Conservation (phyloP, 2,329 filamentous ascomycete species). For the Aspergillus quadrilineatus region DNA sequence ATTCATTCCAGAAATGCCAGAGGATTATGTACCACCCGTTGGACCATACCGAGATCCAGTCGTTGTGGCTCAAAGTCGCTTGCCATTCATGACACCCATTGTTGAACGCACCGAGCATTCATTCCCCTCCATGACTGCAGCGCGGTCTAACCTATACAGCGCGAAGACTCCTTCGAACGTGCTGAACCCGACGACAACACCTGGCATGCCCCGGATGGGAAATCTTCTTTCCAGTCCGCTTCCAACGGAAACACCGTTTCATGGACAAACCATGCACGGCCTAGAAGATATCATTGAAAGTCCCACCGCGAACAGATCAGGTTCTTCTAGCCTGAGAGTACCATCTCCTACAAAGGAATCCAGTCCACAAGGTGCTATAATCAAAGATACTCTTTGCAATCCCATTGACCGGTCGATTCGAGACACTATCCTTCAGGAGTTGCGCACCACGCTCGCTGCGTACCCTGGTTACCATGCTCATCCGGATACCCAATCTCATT, state of each 20-base stretch:
- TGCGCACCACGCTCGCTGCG: constrained; percentile 69
- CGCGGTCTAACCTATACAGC: constrained; percentile 58
- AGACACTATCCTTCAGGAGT: constrained; percentile 69
- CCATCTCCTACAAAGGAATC: constrained; percentile 20
- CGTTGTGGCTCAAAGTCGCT: constrained; percentile 79
- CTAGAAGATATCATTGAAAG: constrained; percentile 40
- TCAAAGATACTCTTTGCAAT: constrained; percentile 82
- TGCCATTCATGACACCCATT: constrained; percentile 98
- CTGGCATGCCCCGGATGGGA: constrained; percentile 38
- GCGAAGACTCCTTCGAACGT: constrained; percentile 72
- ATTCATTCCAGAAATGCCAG: constrained; percentile 68
- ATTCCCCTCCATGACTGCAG: constrained; percentile 60
- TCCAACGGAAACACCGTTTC: constrained; percentile 60
- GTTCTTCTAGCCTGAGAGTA: constrained; percentile 24
- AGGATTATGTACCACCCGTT: constrained; percentile 79
- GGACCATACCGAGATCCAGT: constrained; percentile 77
- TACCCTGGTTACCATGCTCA: constrained; percentile 82
- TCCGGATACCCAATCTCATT: constrained; percentile 61
- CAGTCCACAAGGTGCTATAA: constrained; percentile 59
- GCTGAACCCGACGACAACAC: constrained; percentile 23
- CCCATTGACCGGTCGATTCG: constrained; percentile 78
- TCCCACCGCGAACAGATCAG: constrained; percentile 39
- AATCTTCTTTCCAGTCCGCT: constrained; percentile 68
- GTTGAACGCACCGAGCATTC: constrained; percentile 93
- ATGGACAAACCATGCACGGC: constrained; percentile 42